Conservation (phyloP, 768 basidiomycete species). For the Mycena venus region DNA sequence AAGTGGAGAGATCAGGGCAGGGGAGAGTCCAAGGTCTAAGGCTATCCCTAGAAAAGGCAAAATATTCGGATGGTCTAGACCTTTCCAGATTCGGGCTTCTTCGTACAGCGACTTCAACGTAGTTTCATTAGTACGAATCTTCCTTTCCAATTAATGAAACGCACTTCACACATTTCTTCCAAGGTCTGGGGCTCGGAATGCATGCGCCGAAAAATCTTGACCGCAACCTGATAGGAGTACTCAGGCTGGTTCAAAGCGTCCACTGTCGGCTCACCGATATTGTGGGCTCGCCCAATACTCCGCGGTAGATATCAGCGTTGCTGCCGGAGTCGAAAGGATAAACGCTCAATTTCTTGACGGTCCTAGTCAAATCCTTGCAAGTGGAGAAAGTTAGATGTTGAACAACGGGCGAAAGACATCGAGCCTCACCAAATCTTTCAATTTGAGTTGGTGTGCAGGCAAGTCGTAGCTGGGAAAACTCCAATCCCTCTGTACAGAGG, state of each 20-base stretch:
- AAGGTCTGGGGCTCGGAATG: background rate
- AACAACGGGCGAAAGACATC: too few species aligned
- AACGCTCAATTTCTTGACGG: background rate
- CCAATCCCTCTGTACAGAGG: too few species aligned
- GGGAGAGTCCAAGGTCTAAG: conserved; percentile 23
- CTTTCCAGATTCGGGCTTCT: conserved; percentile 18
- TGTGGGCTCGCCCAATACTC: background rate
- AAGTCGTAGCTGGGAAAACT: too few species aligned
- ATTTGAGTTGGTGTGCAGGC: too few species aligned
- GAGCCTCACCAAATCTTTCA: too few species aligned
- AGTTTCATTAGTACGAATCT: too few species aligned
- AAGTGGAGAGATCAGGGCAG: conserved; percentile 31
- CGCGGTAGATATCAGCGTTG: conserved; percentile 17
- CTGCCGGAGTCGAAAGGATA: conserved; percentile 25
- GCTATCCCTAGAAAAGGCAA: conserved; percentile 28
- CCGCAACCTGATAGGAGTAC: background rate
- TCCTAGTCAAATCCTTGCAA: conserved; percentile 6
- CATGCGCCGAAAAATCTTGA: conserved; percentile 23
- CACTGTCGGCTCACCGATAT: too few species aligned
- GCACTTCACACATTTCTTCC: too few species aligned
- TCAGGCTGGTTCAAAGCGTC: background rate
- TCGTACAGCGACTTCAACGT: background rate
- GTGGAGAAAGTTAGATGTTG: too few species aligned
- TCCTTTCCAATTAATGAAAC: background rate
- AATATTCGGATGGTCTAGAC: too few species aligned